These are phyloP conservation scores for Metschnikowia matae DNA, from an alignment of 805 yeast species.

Conservation along the genomic window DNA sequence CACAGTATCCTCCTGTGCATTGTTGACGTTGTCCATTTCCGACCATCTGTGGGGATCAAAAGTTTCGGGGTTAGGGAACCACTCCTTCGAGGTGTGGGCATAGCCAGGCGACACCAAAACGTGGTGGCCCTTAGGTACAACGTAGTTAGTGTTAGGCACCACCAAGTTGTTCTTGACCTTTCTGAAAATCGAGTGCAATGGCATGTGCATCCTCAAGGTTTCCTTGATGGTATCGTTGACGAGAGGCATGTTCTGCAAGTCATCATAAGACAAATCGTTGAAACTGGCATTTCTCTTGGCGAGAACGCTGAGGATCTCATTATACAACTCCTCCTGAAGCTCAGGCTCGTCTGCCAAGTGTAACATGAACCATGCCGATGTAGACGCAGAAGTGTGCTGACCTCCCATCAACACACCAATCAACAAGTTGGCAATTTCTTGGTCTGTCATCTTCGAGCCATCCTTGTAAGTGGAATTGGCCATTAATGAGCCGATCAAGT, in stretches of 20 bases:
- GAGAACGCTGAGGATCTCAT: slow-evolving; percentile 67
- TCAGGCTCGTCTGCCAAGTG: slow-evolving; percentile 88
- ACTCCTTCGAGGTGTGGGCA: slow-evolving; percentile 69
- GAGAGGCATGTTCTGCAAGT: slow-evolving; percentile 74
- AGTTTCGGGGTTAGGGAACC: slow-evolving; percentile 68
- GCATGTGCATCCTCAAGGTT: slow-evolving; percentile 93
- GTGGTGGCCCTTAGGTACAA: slow-evolving; percentile 85
- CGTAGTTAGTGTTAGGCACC: slow-evolving; percentile 72
- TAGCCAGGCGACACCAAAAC: slow-evolving; percentile 94
- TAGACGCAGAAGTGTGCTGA: slow-evolving; percentile 95
- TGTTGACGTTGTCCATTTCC: slow-evolving; percentile 28
- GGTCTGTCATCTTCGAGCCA: slow-evolving; percentile 91
- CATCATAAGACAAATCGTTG: slow-evolving; percentile 72
- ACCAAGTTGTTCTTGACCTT: slow-evolving; percentile 74
- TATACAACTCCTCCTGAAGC: slow-evolving; percentile 73
- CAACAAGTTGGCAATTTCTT: slow-evolving; percentile 86
- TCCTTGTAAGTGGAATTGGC: slow-evolving; percentile 82
- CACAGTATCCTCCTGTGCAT: slow-evolving; percentile 42
- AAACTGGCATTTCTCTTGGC: slow-evolving; percentile 35
- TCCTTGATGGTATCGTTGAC: slow-evolving; percentile 84
- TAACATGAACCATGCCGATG: slow-evolving; percentile 90
- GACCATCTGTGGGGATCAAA: slow-evolving; percentile 90
- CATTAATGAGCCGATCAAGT: slow-evolving; percentile 85
- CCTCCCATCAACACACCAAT: slow-evolving; percentile 99
- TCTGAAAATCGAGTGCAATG: slow-evolving; percentile 93